Base-by-base conservation (phyloP, 2,329 filamentous ascomycete genomes). In the Ascochyta pisi region DNA sequence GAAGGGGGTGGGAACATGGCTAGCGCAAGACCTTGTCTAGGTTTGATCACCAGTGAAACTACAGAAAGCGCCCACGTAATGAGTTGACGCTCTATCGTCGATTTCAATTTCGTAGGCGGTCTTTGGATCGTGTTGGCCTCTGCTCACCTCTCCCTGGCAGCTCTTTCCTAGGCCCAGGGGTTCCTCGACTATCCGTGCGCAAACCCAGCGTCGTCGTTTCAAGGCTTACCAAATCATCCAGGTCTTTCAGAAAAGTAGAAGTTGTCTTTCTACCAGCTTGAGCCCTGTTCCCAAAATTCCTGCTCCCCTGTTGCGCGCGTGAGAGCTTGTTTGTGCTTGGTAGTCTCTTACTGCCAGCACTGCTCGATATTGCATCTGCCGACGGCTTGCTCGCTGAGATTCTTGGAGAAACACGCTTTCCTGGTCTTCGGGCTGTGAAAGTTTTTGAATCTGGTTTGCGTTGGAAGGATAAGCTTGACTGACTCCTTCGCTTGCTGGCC, bases 221-320 rank as follows among this genome's bases (percentile, higher is more conserved):
- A 22, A 59, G 58, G 37, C 58, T 62, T 4, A 73, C 58, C 5
- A 72, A 44, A 12, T 69, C 62, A 37, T 71, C 70, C n/a, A 74
- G 61, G 35, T 73, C 68, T 10, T 62, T 63, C 29, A 64, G 63
- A 6, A 71, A 38, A n/a, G 54, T 60, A 4, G 70, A 74, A 7
- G 58, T 71, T 4, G 64, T 73, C 27, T 65, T 67, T 6, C 59
- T 62, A 0, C 40, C 46, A 6, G n/a, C 29, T 9, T 42, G 38
- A 0, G 29, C 35, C n/a, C 39, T 27, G 6, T 24, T 35, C 16
- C 12, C 8, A 6, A n/a, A 15, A 7, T 38, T 39, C 0, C 13
- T 33, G 2, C 15, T 31, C 6, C 16, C 13, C 15, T 6, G 6
- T 12, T 39, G 48, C 10, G 19, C 9, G 3, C n/a, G 8, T 4